phyloP scores from a whole-genome alignment of 2,329 filamentous ascomycete genomes.

The Monilinia fructigena region DNA sequence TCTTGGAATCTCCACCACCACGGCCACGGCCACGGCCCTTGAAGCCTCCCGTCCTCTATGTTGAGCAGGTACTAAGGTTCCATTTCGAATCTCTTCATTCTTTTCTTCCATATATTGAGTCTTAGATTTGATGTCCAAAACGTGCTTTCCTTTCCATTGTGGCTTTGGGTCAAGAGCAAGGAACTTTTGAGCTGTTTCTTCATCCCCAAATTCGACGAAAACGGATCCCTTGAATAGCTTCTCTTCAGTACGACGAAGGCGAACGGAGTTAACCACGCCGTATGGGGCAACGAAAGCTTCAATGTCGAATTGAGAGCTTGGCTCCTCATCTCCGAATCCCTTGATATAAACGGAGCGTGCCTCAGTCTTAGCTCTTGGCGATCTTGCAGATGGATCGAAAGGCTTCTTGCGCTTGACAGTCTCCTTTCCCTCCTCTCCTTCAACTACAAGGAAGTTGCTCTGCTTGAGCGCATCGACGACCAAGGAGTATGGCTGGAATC shows the following conservation, averaged over 20 bases:
- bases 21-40: constrained; percentile 41
- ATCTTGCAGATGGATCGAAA: constrained; percentile 51
- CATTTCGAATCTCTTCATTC: constrained; percentile 66
- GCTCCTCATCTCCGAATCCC: constrained; percentile 84
- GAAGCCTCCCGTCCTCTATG: constrained; percentile 31
- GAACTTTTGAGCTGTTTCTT: constrained; percentile 78
- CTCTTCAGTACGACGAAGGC: constrained; percentile 73
- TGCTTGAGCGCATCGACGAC: constrained; percentile 81
- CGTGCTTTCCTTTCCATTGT: constrained; percentile 71
- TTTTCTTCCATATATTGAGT: constrained; percentile 81
- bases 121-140: constrained; percentile 84
- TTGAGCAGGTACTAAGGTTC: constrained; percentile 58
- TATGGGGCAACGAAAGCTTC: constrained; percentile 86
- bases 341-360: constrained; percentile 84
- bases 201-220: constrained; percentile 85
- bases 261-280: constrained; percentile 77
- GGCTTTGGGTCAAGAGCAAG: constrained; percentile 76
- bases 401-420: constrained; percentile 74
- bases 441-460: constrained; percentile 70
- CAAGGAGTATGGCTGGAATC: constrained; percentile 83
- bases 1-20: constrained; percentile 23
- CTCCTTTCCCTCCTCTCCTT: constrained; percentile 71
- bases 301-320: constrained; percentile 86
- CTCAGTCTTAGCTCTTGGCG: constrained; percentile 64
- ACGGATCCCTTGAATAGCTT: constrained; percentile 92